Evolutionary conservation across 2,329 filamentous ascomycete genomes (phyloP).

Genomic region (Paecilomyces sp.): DNA sequence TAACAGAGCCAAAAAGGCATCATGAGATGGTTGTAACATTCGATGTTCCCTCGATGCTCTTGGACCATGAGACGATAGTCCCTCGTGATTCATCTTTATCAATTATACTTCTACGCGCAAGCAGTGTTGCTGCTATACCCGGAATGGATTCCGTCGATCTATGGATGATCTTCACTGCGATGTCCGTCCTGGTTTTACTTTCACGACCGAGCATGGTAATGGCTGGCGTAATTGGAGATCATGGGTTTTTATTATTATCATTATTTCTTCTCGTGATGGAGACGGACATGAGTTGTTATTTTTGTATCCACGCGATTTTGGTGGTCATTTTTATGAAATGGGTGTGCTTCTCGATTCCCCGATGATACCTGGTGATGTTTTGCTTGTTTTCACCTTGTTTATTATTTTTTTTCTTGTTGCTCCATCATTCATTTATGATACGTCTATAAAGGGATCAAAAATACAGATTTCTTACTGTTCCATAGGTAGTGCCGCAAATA

Average conservation of each 20-base stretch:
- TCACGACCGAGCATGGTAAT: neutral
- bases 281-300: neutral
- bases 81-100: neutral
- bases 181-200: neutral
- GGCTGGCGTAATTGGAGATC: neutral
- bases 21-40: neutral
- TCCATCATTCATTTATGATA: neutral
- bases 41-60: neutral
- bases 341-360: slow-evolving; percentile 1
- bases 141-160: neutral
- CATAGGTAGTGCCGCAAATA: neutral
- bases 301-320: neutral
- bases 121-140: neutral
- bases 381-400: neutral
- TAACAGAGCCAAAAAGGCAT: slow-evolving; percentile 19
- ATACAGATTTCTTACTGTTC: neutral
- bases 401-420: neutral
- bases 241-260: neutral
- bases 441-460: neutral
- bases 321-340: neutral
- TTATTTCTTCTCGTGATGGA: neutral
- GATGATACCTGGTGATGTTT: slow-evolving; percentile 3
- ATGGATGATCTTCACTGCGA: neutral
- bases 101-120: neutral
- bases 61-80: neutral